Evolutionary conservation across 495 filamentous ascomycete species (phyloP), one percentile per base, ranked within the genome.

Genomic region (Aspergillus kassunensis): DNA sequence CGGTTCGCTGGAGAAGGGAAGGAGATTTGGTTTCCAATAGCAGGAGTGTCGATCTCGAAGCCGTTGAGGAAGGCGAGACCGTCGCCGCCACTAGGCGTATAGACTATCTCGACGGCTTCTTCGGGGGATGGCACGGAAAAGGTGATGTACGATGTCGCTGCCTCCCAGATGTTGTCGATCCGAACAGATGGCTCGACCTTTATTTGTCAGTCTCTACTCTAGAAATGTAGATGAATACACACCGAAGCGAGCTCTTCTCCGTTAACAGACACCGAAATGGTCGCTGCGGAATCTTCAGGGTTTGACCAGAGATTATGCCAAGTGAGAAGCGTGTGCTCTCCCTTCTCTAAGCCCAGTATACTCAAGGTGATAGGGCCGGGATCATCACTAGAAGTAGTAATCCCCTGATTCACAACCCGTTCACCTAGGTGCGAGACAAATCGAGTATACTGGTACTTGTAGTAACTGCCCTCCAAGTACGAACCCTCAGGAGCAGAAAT

Each of bases 271-370:
- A 51, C 49, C 6, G 24, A 27, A 4, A 35, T 15, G 10, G 33
- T 39, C 1, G 31, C 25, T 4, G 35, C 42, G 11, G 31, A n/a
- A 16, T 34, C 21, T n/a, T 44, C 30, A 13, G 31, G 10, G 1
- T 44, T n/a, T n/a, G 43, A 39, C 51, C 51, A 46, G 3, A 44
- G 42, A 30, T 53, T 53, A 36, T 53, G 51, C 42, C 42, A 53
- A 3, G 51, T 41, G 4, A 53, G 15, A 6, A 53, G 31, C 5
- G 51, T 30, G 21, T 53, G 51, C 18, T 51, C 25, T 5, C 49
- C 49, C n/a, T 29, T 29, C 24, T 35, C 29, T 4, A 51, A 25
- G 1, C 49, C 49, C 4, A 24, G 13, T 16, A 51, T 35, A 3
- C 27, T 13, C 27, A 51, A 16, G 5, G 39, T 43, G 16, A 51